Evolutionary conservation across 225 moss, liverwort and hornwort species (phyloP), one percentile per base, ranked within the genome.

Genomic region (Physcomitrium patens): DNA sequence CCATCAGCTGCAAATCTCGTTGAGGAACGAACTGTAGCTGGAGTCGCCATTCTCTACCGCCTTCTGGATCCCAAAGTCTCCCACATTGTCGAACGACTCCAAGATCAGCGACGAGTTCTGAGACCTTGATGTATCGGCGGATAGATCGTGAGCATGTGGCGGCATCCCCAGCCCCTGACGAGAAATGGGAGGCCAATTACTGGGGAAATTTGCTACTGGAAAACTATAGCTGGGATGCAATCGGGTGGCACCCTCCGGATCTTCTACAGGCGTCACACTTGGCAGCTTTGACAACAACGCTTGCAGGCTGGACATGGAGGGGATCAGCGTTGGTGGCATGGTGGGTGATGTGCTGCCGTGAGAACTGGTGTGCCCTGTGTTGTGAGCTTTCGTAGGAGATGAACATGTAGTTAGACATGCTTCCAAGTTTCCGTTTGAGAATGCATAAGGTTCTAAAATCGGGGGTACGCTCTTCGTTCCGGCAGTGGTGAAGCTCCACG

Each of bases 241-340:
- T 41, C 64, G 53, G 3, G 15, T 17, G 49, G 49, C 22, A 23
- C 58, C 49, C 45, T 66, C 62, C 9, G 31, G 31, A 0, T 42
- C 17, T 3, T 79, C 79, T 0, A 43, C 49, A 8, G 89, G 77
- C 5, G 88, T 92, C 22, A 92, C 92, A 9, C 88, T 90, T 3
- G 90, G 92, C 18, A 92, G 80, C 77, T 92, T 92, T 15, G 90
- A 92, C 10, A 92, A 71, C 24, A 92, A 86, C 11, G 90, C 88
- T 4, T 92, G 90, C 58, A 92, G 69, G 69, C 92, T 92, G 2
- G 90, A 92, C 92, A 92, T 92, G 7, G 84, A 86, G 0, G 88
- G 90, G 13, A 92, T 68, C 20, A 89, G 43, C 9, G 57, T 72
- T 3, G 84, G 84, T 8, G 80, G 1, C 31, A 37, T 37, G 73